Conservation (phyloP, 148 eudicot genomes). For the Vaccinium corymbosum region DNA sequence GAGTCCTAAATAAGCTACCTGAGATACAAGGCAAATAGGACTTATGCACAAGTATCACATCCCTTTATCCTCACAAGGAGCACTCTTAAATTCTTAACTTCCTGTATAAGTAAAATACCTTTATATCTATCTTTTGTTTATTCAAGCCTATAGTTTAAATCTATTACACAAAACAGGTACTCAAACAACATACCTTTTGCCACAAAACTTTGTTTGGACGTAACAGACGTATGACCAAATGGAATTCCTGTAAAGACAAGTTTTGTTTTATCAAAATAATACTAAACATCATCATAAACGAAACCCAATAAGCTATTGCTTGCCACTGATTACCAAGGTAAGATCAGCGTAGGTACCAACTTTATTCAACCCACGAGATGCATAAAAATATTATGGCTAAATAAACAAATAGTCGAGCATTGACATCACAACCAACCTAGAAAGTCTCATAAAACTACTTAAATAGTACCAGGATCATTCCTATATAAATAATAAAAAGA, state of each 20-base stretch:
- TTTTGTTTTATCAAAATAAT: constrained; percentile 42
- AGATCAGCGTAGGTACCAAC: neutral
- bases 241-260: constrained; percentile 76
- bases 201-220: constrained; percentile 74
- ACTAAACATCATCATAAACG: constrained; percentile 18
- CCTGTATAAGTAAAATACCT: neutral
- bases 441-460: neutral
- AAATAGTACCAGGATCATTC: neutral
- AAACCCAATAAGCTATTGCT: constrained; percentile 17
- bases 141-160: constrained; percentile 4
- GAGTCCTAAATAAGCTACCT: neutral
- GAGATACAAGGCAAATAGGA: neutral
- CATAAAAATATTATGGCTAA: neutral
- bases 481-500: neutral
- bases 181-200: constrained; percentile 75
- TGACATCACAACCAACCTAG: neutral
- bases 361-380: neutral
- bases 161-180: neutral
- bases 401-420: neutral
- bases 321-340: constrained; percentile 6
- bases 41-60: neutral
- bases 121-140: neutral
- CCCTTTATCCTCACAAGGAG: neutral
- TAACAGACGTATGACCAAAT: constrained; percentile 67
- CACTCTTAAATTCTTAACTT: neutral